Evolutionary conservation across 371 early-diverging fungal species (phyloP).

Genomic region (Mortierella sp.): DNA sequence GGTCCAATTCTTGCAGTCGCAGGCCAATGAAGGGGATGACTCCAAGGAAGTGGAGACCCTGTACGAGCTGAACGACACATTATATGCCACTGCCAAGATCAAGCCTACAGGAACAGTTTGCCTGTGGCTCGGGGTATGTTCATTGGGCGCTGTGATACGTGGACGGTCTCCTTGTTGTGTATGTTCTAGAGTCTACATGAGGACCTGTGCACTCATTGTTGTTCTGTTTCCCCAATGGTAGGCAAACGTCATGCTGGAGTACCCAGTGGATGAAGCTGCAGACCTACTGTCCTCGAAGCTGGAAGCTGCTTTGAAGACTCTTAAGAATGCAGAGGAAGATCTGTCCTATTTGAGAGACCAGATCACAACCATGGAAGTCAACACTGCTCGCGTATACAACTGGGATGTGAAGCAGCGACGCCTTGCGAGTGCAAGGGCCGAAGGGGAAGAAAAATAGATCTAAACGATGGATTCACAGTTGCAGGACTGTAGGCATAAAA

Average conservation of each 20-base stretch:
- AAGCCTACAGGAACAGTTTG: conserved; percentile 82
- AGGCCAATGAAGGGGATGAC: conserved; percentile 72
- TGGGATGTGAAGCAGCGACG: conserved; percentile 95
- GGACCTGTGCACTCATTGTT: neutral
- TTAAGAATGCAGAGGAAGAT: conserved; percentile 86
- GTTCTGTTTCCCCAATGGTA: no score
- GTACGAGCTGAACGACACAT: conserved; percentile 94
- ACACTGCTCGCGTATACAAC: conserved; percentile 96
- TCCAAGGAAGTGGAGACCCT: conserved; percentile 77
- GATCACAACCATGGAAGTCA: conserved; percentile 99
- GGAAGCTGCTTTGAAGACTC: conserved; percentile 73
- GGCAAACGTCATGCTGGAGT: conserved; percentile 98
- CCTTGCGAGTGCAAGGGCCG: conserved; percentile 56
- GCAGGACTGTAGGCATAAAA: no score
- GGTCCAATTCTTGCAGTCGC: conserved; percentile 79
- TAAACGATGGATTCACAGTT: no score
- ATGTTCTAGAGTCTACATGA: neutral
- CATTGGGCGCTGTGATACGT: neutral
- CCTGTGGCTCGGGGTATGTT: conserved; percentile 94
- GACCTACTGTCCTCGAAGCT: conserved; percentile 84
- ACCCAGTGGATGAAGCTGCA: conserved; percentile 89
- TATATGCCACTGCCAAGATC: conserved; percentile 89
- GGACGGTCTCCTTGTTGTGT: neutral
- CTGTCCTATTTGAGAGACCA: conserved; percentile 94
- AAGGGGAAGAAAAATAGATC: conserved; percentile 19